Evolutionary conservation across 768 basidiomycete genomes (phyloP).

Genomic region (Rhodotorula sphaerocarpa): DNA sequence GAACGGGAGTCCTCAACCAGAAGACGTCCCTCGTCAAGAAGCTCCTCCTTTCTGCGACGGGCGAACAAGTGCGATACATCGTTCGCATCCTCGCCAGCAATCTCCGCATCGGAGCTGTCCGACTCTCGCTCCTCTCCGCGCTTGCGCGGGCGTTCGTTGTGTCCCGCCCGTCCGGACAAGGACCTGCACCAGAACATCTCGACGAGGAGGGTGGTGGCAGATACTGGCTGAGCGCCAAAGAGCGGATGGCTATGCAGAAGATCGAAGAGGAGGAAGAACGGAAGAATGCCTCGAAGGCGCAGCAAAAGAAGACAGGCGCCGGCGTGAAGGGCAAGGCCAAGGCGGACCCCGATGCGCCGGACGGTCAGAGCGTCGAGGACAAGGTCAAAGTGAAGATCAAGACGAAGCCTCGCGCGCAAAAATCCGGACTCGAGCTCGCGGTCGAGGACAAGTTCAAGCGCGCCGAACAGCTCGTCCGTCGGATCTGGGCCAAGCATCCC

Average conservation of each 20-base stretch:
- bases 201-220: neutral
- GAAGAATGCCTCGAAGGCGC: neutral
- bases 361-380: slow-evolving; percentile 38
- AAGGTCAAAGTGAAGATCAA: slow-evolving; percentile 20
- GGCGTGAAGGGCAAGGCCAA: slow-evolving; percentile 34
- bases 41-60: slow-evolving; percentile 70
- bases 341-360: slow-evolving; percentile 5
- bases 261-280: slow-evolving; percentile 5
- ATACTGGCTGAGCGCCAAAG: slow-evolving; percentile 33
- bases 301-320: slow-evolving; percentile 1
- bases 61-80: slow-evolving; percentile 79
- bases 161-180: slow-evolving; percentile 30
- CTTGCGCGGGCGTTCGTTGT: slow-evolving; percentile 70
- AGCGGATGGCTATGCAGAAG: slow-evolving; percentile 36
- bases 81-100: slow-evolving; percentile 66
- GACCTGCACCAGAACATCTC: too few species aligned
- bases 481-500: slow-evolving; percentile 69
- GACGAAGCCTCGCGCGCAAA: slow-evolving; percentile 39
- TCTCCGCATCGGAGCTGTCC: slow-evolving; percentile 78
- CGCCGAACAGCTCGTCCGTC: slow-evolving; percentile 61
- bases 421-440: slow-evolving; percentile 34
- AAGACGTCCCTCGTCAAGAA: slow-evolving; percentile 73
- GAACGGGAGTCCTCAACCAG: slow-evolving; percentile 63
- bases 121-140: slow-evolving; percentile 69
- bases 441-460: slow-evolving; percentile 48